Percentiles rank a stretch among this genome's conserved stretches.
Evolutionary conservation across 2,329 filamentous ascomycete species (phyloP).

Genomic region (Diaporthe capsici): DNA sequence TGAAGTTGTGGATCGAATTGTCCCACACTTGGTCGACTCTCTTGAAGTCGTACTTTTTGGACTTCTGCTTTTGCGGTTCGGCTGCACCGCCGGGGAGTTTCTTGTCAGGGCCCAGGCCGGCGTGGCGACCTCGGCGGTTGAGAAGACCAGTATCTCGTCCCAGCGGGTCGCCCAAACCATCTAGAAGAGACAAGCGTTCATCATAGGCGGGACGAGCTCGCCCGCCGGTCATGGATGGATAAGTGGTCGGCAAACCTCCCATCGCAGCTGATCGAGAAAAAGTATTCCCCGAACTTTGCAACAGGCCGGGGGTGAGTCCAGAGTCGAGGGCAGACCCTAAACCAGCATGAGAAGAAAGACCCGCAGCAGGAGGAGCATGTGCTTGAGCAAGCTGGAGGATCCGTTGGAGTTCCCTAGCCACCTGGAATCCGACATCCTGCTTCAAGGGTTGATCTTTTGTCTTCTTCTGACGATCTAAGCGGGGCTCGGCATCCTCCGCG

Average conservation of each 20-base stretch:
- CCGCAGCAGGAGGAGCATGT: background rate
- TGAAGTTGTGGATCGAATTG: constrained; percentile 63
- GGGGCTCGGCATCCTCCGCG: background rate
- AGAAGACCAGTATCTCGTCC: background rate
- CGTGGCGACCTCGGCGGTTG: background rate
- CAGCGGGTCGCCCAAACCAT: background rate
- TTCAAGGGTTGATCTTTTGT: background rate
- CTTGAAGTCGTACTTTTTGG: constrained; percentile 59
- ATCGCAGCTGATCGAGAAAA: constrained; percentile 12
- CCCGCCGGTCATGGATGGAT: background rate
- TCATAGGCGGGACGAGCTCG: background rate
- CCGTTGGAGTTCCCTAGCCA: constrained; percentile 24
- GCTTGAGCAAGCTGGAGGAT: constrained; percentile 30
- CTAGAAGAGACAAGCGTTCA: background rate
- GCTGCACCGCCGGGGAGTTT: background rate
- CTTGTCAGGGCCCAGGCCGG: background rate
- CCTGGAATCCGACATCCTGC: background rate
- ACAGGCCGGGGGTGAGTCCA: background rate
- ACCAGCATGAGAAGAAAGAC: background rate
- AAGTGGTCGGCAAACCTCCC: background rate
- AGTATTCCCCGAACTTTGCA: background rate
- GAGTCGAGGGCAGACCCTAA: constrained; percentile 9
- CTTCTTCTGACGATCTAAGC: background rate
- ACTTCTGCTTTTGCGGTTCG: constrained; percentile 32
- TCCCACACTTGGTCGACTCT: constrained; percentile 71